These are phyloP conservation scores for Begonia fuchsioides DNA, from an alignment of 306 rosid species.

Conservation along the genomic window DNA sequence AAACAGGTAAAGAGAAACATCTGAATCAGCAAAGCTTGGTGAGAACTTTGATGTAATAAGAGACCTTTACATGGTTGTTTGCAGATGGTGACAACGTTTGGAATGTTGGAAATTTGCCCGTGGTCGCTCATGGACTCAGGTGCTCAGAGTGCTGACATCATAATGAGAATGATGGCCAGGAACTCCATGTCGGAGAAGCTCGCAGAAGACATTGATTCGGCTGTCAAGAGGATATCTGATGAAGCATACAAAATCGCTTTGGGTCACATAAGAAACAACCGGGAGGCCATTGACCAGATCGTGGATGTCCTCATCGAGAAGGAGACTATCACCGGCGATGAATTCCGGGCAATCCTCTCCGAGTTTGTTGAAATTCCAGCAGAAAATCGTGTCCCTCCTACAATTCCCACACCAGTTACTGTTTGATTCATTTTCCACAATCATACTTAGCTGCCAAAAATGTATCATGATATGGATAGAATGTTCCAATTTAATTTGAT, in stretches of 20 bases:
- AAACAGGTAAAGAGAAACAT: constrained; percentile 49
- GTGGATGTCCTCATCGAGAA: constrained; percentile 90
- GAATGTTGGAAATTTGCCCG: constrained; percentile 97
- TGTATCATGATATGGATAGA: too few species aligned
- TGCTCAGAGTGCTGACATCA: constrained; percentile 69
- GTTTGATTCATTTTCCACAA: constrained; percentile 26
- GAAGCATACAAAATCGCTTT: constrained; percentile 79
- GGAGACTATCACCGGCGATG: constrained; percentile 81
- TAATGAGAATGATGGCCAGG: constrained; percentile 99
- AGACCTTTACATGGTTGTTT: background rate
- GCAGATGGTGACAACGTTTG: constrained; percentile 92
- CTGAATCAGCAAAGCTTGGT: background rate
- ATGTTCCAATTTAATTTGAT: too few species aligned
- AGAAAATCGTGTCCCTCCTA: constrained; percentile 54
- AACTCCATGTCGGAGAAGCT: constrained; percentile 96
- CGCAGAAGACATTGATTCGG: constrained; percentile 82
- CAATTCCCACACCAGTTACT: constrained; percentile 57
- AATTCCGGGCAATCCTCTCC: constrained; percentile 77
- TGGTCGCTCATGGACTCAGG: constrained; percentile 89
- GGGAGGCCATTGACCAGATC: constrained; percentile 86
- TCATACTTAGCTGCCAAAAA: too few species aligned
- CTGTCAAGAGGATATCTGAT: constrained; percentile 71
- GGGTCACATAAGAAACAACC: constrained; percentile 78
- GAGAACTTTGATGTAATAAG: background rate
- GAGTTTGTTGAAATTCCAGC: constrained; percentile 84